Conservation (phyloP, 2,329 filamentous ascomycete species). For the Fusarium vanettenii region DNA sequence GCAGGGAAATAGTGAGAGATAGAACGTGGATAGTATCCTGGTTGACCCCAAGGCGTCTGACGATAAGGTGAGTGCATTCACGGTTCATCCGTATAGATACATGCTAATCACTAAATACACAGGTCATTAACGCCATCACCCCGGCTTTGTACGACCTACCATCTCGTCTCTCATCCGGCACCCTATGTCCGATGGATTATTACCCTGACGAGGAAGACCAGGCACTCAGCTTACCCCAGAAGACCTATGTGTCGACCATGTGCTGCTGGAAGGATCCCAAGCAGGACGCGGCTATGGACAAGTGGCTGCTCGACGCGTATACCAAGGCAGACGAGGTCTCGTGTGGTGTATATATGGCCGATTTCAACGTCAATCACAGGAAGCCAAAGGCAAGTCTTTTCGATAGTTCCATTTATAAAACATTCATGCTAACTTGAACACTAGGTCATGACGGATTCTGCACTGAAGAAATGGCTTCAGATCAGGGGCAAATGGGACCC, state of each 20-base stretch:
- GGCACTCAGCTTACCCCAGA: constrained; percentile 11
- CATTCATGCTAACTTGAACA: background rate
- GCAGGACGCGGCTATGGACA: background rate
- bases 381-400: background rate
- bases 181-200: constrained; percentile 2
- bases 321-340: constrained; percentile 1
- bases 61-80: background rate
- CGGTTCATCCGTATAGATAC: background rate
- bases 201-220: constrained; percentile 7
- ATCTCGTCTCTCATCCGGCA: constrained; percentile 4
- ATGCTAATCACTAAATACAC: background rate
- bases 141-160: constrained; percentile 10
- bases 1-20: constrained; percentile 1
- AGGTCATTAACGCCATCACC: constrained; percentile 7
- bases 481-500: constrained; percentile 5
- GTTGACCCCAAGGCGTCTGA: constrained; percentile 1
- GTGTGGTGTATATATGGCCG: constrained; percentile 8
- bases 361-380: constrained; percentile 8
- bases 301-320: constrained; percentile 7
- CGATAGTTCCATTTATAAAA: background rate
- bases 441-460: constrained; percentile 4
- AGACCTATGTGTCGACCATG: constrained; percentile 15
- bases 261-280: constrained; percentile 17
- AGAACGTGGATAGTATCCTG: constrained; percentile 2
- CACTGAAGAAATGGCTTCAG: constrained; percentile 1